These are phyloP conservation scores for Ajuga reptans DNA, from an alignment of 305 asterid genomes.

Conservation along the genomic window DNA sequence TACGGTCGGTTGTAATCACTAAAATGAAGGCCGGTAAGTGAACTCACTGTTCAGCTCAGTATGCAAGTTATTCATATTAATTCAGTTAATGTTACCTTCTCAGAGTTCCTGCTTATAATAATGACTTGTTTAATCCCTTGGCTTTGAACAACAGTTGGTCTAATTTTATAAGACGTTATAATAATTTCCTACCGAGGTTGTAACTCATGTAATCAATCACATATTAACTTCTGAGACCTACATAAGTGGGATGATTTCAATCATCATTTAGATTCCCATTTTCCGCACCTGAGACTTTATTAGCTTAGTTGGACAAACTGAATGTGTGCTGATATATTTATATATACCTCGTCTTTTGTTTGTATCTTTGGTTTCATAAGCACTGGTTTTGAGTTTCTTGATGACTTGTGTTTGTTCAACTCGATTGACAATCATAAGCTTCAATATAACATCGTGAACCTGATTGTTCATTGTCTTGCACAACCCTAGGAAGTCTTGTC, in stretches of 20 bases:
- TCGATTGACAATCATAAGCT: no score
- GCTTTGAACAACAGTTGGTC: not conserved
- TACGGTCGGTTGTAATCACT: slow-evolving; percentile 55
- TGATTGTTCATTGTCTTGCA: not conserved
- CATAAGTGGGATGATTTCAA: not conserved
- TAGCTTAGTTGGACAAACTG: not conserved
- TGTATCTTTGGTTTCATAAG: not conserved
- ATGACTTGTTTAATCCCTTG: not conserved
- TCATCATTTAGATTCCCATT: not conserved
- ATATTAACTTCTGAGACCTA: not conserved
- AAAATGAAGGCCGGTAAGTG: slow-evolving; percentile 6
- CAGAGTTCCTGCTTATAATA: not conserved
- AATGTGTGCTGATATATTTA: not conserved
- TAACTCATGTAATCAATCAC: not conserved
- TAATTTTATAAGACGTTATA: not conserved
- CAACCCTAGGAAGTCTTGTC: not conserved
- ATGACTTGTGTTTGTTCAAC: no score
- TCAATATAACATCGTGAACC: not conserved
- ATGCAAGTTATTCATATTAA: not conserved
- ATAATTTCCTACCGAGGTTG: not conserved
- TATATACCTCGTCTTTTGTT: no score
- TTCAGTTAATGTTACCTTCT: not conserved
- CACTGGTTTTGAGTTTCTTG: not conserved
- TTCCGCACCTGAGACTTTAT: not conserved
- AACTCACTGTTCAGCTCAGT: not conserved